Conservation (phyloP, 441 rosid species). For the Dalechampia spathulata region DNA sequence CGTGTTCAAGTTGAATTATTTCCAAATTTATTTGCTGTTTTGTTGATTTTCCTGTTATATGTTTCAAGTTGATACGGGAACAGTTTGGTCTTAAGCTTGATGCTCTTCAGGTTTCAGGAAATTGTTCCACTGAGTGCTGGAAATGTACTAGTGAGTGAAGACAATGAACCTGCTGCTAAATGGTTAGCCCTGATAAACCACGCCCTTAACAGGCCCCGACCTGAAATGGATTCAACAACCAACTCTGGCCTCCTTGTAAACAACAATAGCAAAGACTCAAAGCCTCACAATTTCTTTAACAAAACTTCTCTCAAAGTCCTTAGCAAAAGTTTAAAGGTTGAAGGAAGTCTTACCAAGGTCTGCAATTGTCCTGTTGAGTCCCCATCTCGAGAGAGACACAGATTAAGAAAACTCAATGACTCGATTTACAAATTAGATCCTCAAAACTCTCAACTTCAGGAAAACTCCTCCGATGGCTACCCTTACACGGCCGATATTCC, state of each 20-base stretch:
- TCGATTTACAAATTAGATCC: slow-evolving; percentile 19
- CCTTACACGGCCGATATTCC: slow-evolving; percentile 26
- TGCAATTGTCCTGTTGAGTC: slow-evolving; percentile 61
- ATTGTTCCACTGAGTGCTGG: slow-evolving; percentile 91
- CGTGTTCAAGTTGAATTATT: no score
- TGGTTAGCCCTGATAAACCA: slow-evolving; percentile 80
- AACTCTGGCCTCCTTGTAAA: slow-evolving; percentile 18
- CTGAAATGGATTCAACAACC: slow-evolving; percentile 29
- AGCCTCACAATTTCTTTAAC: slow-evolving; percentile 51
- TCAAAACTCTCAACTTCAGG: slow-evolving; percentile 8
- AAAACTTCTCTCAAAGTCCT: slow-evolving; percentile 71
- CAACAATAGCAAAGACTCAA: slow-evolving; percentile 35
- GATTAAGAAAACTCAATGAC: slow-evolving; percentile 39
- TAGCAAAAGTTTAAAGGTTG: slow-evolving; percentile 52
- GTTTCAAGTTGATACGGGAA: neutral
- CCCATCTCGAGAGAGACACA: slow-evolving; percentile 26
- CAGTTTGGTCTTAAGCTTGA: neutral
- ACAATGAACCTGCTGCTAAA: slow-evolving; percentile 92
- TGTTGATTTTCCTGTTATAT: no score
- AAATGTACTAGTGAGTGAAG: slow-evolving; percentile 76
- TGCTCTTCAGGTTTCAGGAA: slow-evolving; percentile 76
- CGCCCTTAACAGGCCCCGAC: slow-evolving; percentile 57
- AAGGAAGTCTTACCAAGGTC: slow-evolving; percentile 55
- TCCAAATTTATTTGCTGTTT: no score
- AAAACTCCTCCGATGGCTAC: slow-evolving; percentile 24